A percentile compares a stretch with the other conserved stretches of the same genome.
phyloP scores from a whole-genome alignment of 2,329 filamentous ascomycete species.

The Aphanocladium album region DNA sequence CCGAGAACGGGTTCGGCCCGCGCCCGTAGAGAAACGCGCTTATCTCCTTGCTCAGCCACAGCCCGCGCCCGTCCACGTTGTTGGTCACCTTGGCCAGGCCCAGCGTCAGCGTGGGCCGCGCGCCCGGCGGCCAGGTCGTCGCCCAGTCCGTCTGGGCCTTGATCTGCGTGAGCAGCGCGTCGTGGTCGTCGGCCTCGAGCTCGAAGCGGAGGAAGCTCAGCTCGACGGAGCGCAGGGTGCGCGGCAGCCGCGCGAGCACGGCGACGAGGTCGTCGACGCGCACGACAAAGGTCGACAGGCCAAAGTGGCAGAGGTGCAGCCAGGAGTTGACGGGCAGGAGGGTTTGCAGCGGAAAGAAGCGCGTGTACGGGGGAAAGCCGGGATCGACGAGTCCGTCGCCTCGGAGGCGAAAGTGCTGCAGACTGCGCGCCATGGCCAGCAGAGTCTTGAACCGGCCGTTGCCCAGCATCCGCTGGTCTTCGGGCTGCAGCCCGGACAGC shows the following conservation, averaged over 20 bases:
- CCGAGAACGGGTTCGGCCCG: background rate
- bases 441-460: slow-evolving; percentile 14
- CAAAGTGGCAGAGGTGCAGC: slow-evolving; percentile 26
- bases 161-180: background rate
- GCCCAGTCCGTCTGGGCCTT: background rate
- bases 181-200: background rate
- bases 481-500: background rate
- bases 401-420: slow-evolving; percentile 21
- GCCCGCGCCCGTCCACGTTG: background rate
- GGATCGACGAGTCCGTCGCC: slow-evolving; percentile 10
- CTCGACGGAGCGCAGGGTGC: slow-evolving; percentile 26
- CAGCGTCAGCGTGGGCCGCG: background rate
- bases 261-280: slow-evolving; percentile 22
- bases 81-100: background rate
- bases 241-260: slow-evolving; percentile 24
- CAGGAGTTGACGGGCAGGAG: slow-evolving; percentile 28
- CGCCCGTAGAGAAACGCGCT: background rate
- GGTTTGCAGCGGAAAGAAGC: slow-evolving; percentile 19
- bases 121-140: background rate
- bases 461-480: background rate
- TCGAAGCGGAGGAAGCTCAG: slow-evolving; percentile 28
- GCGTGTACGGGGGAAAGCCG: background rate
- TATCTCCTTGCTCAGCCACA: slow-evolving; percentile 2
- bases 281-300: slow-evolving; percentile 24
- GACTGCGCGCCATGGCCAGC: slow-evolving; percentile 13